Evolutionary conservation across 768 basidiomycete genomes (phyloP).

Genomic region (Tricholoma furcatifolium): DNA sequence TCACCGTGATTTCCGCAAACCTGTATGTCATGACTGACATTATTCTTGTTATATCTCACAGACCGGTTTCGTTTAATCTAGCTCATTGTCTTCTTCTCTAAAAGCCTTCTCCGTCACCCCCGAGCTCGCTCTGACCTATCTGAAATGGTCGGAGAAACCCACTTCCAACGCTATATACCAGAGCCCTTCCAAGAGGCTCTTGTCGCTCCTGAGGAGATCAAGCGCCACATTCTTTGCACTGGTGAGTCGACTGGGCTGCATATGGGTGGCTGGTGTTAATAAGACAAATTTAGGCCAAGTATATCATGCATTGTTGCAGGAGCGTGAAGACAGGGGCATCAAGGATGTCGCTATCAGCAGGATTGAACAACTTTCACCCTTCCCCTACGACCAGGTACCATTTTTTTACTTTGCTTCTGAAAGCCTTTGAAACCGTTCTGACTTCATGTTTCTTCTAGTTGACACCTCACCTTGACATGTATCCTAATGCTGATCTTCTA

Average conservation of each 20-base stretch:
- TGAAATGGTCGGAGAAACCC: slow-evolving; percentile 86
- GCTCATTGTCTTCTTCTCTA: slow-evolving; percentile 97
- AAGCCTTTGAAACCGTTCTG: not conserved
- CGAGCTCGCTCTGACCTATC: slow-evolving; percentile 80
- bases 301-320: slow-evolving; percentile 85
- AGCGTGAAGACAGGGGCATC: slow-evolving; percentile 88
- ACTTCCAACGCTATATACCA: slow-evolving; percentile 93
- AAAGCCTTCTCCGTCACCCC: slow-evolving; percentile 94
- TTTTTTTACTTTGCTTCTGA: slow-evolving; percentile 8
- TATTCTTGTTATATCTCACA: not conserved
- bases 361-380: slow-evolving; percentile 92
- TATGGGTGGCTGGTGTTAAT: slow-evolving; percentile 2
- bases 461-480: slow-evolving; percentile 92
- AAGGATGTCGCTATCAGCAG: slow-evolving; percentile 94
- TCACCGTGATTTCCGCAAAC: slow-evolving; percentile 98
- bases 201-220: slow-evolving; percentile 81
- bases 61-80: slow-evolving; percentile 24
- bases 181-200: slow-evolving; percentile 74
- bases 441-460: slow-evolving; percentile 42
- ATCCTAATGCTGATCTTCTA: slow-evolving; percentile 89
- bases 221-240: slow-evolving; percentile 88
- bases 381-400: slow-evolving; percentile 93
- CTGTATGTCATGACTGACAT: slow-evolving; percentile 46
- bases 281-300: slow-evolving; percentile 81
- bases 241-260: slow-evolving; percentile 35